Evolutionary conservation across 1,284 basidiomycete genomes (phyloP), one percentile per base, ranked within the genome.

Genomic region (Melanopsichium pennsylvanicum): DNA sequence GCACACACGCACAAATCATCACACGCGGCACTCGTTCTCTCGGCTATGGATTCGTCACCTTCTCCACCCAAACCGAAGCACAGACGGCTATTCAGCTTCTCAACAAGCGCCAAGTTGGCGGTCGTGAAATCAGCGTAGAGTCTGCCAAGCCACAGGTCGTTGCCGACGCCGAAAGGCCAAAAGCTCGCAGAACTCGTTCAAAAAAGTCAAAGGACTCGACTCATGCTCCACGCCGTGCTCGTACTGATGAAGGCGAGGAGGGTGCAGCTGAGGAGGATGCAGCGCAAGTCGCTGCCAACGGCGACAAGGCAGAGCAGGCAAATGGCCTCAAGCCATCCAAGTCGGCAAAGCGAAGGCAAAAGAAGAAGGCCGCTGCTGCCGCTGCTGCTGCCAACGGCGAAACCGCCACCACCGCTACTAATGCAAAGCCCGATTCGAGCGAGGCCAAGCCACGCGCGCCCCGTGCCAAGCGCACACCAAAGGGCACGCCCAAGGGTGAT

Each of bases 21-120:
- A 76, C 64, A 25, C 72, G 76, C 51, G 76, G 76, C 52, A 75
- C 74, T 38, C 76, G 76, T 41, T 76, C 74, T 11, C 70, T 76
- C 43, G 76, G 76, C 22, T 78, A 78, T 36, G 74, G 75, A 22
- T 78, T 78, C 42, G 74, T 78, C 50, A 76, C 76, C 46, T 78
- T 70, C 46, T 45, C 69, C 51, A 58, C 74, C 47, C 70, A 72
- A 34, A 51, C 66, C 18, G 74, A 74, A 45, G 76, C 76, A 23
- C 47, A 73, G 41, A 74, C 68, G 33, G 76, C 76, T 33, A 64
- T 76, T 35, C 41, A 64, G 38, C 47, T 58, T 11, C 63, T 78
- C 51, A 69, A 78, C 76, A 75, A 78, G 61, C 63, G 67, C 25
- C 70, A 76, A 22, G 59, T 78, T 31, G 73, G 40, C n/a, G 76